Base-by-base conservation (phyloP, 2,329 filamentous ascomycete genomes). In the Aciculosporium take region DNA sequence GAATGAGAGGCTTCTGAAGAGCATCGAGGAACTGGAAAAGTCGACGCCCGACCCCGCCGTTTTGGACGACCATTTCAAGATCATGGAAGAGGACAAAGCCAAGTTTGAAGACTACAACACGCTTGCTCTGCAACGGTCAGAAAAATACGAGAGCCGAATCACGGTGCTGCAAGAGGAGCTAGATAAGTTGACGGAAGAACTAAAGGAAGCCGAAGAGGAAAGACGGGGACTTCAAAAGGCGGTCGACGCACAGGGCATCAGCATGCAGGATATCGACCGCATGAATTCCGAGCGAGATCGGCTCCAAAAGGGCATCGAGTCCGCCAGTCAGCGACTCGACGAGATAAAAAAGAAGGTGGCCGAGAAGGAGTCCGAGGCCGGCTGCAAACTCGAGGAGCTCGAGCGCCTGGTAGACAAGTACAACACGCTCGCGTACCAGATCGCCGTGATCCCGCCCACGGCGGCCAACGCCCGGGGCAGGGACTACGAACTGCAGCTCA, bases 41-140 rank as follows among this genome's bases (percentile, higher is more conserved):
- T 81, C 80, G 10, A 86, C 82, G 0, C 86, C 86, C 0, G 81
- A 93, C 55, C 78, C 91, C 21, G 81, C 80, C 3, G 80, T 87
- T 43, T 67, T 96, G 20, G 88, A 95, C 57, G 81, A 88, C 53
- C 78, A 89, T 54, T 94, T 89, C 67, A 84, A 86, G 55, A 89
- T 95, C 42, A 77, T 98, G 63, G 87, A 94, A 57, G 87, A 93
- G 52, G 93, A 98, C 62, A 88, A 83, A 54, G 73, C 81, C 55
- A 96, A 98, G 56, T 98, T 96, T 51, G 88, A 95, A 55, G 81
- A 86, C 55, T 98, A 95, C 69, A 95, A 95, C 57, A 76, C 79
- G 31, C 76, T 81, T 25, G 86, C 94, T 49, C 73, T 84, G 53
- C 79, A 81, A 46, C 85, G 89, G 54, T 83, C 88, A 0, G 84